Base-by-base conservation (phyloP, 108 stramenopile genomes). In the Licmophora abbreviata region DNA sequence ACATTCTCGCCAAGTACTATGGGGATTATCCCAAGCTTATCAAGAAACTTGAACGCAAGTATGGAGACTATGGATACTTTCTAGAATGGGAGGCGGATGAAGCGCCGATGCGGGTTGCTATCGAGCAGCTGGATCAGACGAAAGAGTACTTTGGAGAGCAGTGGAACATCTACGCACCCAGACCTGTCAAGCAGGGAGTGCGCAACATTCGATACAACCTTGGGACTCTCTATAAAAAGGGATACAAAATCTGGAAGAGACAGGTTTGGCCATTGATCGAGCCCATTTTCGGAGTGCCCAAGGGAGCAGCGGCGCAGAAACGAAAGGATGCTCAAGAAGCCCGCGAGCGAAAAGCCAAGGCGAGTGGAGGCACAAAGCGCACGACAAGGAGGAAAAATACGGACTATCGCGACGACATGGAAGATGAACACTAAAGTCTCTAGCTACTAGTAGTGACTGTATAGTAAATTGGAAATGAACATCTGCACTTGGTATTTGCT, bases 51-150 rank as follows among this genome's bases (percentile, higher is more conserved):
- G 92, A 93, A 66, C 77, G 88, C 29, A 93, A 93, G 65, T 93
- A 93, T 44, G 73, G 69, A 23, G 92, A 93, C 51, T 93, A 93
- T 38, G 92, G 92, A 1, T 93, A 89, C 59, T 93, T 93, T 56
- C 33, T 93, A 33, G 76, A 79, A 22, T 93, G 92, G 92, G 92
- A 93, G 64, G 44, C 78, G 54, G 92, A 93, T 59, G 85, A 85
- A 62, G 85, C 87, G 44, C 78, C 87, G 28, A 59, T 83, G 65
- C 51, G 58, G 2, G 29, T 88, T 17, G 86, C 84, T 11, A 59
- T 71, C 42, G 86, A 88, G 24, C 66, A 88, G 45, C 21, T 88
- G 15, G 63, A 63, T 45, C 84, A 85, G 45, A 81, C 74, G 4
- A 61, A 71, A 26, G 59, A 75, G 12, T 32, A 61, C 23, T 58